Evolutionary conservation across 306 rosid genomes (phyloP).

Genomic region (Erythrophleum fordii): DNA sequence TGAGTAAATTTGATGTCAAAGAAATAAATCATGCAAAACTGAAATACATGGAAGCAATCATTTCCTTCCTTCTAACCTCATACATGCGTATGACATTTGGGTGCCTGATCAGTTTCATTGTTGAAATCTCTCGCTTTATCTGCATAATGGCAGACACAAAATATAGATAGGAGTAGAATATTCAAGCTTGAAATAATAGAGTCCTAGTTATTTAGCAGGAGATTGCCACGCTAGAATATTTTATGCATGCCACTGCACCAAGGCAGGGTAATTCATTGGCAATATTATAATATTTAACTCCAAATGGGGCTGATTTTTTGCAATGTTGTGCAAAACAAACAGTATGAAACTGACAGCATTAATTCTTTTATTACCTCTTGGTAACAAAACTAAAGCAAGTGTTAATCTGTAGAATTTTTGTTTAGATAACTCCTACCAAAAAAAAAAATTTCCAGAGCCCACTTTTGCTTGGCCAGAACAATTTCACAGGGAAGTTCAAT

Average conservation of each 20-base stretch:
- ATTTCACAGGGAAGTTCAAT: background rate
- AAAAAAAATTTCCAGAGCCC: background rate
- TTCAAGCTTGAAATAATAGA: background rate
- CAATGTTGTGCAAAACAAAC: background rate
- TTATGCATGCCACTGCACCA: background rate
- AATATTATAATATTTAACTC: background rate
- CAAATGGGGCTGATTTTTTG: background rate
- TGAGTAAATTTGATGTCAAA: background rate
- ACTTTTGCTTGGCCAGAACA: background rate
- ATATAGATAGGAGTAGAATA: background rate
- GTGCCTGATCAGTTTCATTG: constrained; percentile 72
- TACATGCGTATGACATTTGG: constrained; percentile 75
- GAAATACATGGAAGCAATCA: constrained; percentile 9
- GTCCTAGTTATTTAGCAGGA: background rate
- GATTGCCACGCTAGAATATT: background rate
- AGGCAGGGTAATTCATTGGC: background rate
- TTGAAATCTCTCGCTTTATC: constrained; percentile 80
- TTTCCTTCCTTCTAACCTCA: constrained; percentile 56
- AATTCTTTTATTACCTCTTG: background rate
- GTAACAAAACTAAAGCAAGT: background rate
- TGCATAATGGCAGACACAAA: constrained; percentile 38
- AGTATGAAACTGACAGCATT: background rate
- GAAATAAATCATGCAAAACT: background rate
- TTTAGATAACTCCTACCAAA: background rate
- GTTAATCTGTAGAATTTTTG: background rate